A percentile compares a stretch with the other conserved stretches of the same genome.
phyloP scores from a whole-genome alignment of 257 asterid species.

The Solanum neorickii region DNA sequence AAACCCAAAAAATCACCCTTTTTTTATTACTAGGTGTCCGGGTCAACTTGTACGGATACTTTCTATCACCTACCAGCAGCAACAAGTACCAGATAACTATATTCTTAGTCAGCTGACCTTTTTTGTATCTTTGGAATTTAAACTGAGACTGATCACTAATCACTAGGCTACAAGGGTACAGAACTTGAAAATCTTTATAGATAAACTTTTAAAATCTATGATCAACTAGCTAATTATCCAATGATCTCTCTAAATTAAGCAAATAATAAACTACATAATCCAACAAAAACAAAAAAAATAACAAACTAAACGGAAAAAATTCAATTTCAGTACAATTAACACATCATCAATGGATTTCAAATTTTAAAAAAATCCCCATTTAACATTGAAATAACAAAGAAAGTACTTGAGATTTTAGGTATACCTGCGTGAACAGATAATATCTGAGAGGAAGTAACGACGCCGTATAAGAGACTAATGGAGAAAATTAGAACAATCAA shows the following conservation, averaged over 20 bases:
- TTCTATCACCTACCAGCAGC: background rate
- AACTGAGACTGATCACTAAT: background rate
- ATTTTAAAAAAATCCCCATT: background rate
- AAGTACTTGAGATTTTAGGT: background rate
- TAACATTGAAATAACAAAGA: background rate
- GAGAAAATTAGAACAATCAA: constrained; percentile 6
- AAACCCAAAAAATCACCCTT: background rate
- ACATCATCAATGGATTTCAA: background rate
- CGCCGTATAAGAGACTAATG: background rate
- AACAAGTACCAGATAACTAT: background rate
- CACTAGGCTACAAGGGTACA: background rate
- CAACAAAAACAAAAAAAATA: background rate
- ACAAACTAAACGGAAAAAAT: background rate
- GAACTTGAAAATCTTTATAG: background rate
- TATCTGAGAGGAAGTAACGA: constrained; percentile 13
- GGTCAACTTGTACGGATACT: background rate
- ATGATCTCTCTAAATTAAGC: background rate
- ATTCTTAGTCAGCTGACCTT: too few species aligned
- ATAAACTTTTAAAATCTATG: background rate
- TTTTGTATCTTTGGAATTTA: background rate
- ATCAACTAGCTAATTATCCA: background rate
- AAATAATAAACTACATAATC: background rate
- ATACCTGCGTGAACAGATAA: constrained; percentile 13
- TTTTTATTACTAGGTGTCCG: background rate
- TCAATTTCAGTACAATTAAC: background rate